Conservation (phyloP, 1,284 basidiomycete species). For the Cryptococcus jaspeensis region DNA sequence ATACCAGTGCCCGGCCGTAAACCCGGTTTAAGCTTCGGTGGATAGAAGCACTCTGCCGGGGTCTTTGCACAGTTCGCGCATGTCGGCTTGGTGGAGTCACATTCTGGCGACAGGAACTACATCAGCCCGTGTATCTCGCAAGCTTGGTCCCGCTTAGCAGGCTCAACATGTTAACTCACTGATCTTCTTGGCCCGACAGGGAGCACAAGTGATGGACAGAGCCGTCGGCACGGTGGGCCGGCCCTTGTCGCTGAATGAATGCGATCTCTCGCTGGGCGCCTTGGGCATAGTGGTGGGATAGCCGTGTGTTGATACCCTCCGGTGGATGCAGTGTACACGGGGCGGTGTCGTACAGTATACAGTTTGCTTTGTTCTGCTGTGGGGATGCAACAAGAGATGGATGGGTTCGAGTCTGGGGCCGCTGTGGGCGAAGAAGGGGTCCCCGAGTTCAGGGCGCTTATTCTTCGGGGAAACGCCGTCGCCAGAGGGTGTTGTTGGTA, state of each 20-base stretch:
- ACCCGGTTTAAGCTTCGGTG: conserved; percentile 49
- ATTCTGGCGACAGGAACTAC: conserved; percentile 20
- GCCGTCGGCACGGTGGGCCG: conserved; percentile 4
- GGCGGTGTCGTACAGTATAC: background rate
- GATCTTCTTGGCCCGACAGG: conserved; percentile 35
- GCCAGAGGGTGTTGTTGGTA: too few relatives aligned
- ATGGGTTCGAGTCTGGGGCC: conserved; percentile 1
- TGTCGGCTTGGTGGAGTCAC: conserved; percentile 36
- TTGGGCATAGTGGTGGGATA: conserved; percentile 8
- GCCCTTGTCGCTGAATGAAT: background rate
- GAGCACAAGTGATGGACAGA: conserved; percentile 34
- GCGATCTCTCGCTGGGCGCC: conserved; percentile 6
- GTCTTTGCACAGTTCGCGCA: conserved; percentile 41
- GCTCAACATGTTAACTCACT: conserved; percentile 27
- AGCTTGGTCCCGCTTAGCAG: too few relatives aligned
- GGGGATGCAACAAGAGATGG: background rate
- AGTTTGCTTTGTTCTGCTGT: background rate
- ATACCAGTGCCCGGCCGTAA: conserved; percentile 47
- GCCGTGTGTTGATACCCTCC: background rate
- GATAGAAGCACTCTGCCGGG: conserved; percentile 44
- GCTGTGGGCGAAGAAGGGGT: too few relatives aligned
- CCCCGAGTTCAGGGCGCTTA: too few relatives aligned
- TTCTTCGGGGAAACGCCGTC: too few relatives aligned
- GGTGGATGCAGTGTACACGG: background rate
- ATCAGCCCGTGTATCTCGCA: background rate